Evolutionary conservation across 352 stramenopile genomes (phyloP).

Genomic region (Pilasporangium apinafurcum): DNA sequence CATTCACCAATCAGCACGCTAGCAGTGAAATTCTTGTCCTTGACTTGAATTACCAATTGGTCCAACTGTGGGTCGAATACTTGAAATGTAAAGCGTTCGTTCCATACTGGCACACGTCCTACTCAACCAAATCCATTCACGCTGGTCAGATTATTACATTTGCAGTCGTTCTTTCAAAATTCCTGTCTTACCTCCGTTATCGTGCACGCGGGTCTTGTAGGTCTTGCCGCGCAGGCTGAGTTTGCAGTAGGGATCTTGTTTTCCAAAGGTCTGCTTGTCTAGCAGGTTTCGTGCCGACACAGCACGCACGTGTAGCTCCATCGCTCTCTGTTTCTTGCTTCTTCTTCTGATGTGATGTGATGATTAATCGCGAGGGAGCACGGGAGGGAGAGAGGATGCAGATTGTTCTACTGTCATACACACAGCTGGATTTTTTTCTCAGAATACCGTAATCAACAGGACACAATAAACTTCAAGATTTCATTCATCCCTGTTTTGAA

Average conservation of each 20-base stretch:
- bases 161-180: too few relatives aligned
- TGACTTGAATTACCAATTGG: conserved; percentile 68
- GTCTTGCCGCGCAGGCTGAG: conserved; percentile 49
- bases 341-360: neutral
- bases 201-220: conserved; percentile 73
- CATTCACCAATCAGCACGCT: conserved; percentile 73
- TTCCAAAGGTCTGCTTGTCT: conserved; percentile 82
- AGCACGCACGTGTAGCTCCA: conserved; percentile 76
- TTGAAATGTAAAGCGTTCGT: conserved; percentile 77
- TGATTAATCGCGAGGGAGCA: too few relatives aligned
- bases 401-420: too few relatives aligned
- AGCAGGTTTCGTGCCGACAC: conserved; percentile 75
- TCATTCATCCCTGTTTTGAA: too few relatives aligned
- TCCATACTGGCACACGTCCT: conserved; percentile 53
- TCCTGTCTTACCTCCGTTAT: conserved; percentile 80
- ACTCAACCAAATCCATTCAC: too few relatives aligned
- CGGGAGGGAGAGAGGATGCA: too few relatives aligned
- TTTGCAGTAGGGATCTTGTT: conserved; percentile 81
- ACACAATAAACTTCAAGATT: too few relatives aligned
- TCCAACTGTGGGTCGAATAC: conserved; percentile 69
- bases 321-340: conserved; percentile 5
- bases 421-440: too few relatives aligned
- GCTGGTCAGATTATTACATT: too few relatives aligned
- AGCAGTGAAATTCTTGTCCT: conserved; percentile 82
- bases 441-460: too few relatives aligned